Evolutionary conservation across 768 basidiomycete species (phyloP).

Genomic region (Boletales sp.): DNA sequence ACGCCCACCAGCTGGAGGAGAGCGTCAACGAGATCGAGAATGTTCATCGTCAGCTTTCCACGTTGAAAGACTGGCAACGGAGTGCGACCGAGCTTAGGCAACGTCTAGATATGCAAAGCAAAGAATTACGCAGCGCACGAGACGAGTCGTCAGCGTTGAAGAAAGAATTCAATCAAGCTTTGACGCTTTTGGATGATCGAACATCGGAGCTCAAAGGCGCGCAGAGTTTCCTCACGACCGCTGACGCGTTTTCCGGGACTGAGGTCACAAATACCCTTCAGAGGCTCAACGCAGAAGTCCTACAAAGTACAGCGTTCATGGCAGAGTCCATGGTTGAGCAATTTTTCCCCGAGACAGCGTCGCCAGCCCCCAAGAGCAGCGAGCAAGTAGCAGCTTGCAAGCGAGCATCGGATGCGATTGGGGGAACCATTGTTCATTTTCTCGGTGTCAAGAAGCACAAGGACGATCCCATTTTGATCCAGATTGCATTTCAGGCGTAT

Average conservation of each 20-base stretch:
- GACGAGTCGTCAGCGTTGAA: constrained; percentile 28
- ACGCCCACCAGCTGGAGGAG: constrained; percentile 17
- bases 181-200: constrained; percentile 35
- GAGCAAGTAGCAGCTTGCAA: constrained; percentile 25
- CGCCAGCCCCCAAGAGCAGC: constrained; percentile 9
- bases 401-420: constrained; percentile 19
- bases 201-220: constrained; percentile 43
- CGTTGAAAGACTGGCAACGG: constrained; percentile 10
- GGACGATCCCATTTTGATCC: constrained; percentile 35
- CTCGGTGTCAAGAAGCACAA: constrained; percentile 26
- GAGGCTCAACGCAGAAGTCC: constrained; percentile 45
- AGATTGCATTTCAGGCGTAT: constrained; percentile 35
- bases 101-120: constrained; percentile 17
- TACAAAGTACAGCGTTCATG: constrained; percentile 45
- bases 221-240: constrained; percentile 43
- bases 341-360: constrained; percentile 26
- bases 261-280: constrained; percentile 45
- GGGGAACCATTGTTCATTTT: constrained; percentile 23
- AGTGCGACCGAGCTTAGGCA: constrained; percentile 11
- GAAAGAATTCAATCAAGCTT: constrained; percentile 27
- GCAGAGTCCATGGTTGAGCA: constrained; percentile 46
- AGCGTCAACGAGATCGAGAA: constrained; percentile 13
- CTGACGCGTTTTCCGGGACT: constrained; percentile 40
- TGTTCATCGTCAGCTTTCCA: constrained; percentile 15
- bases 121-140: constrained; percentile 19